phyloP scores from a whole-genome alignment of 805 yeast species.

The Myxozyma geophila region DNA sequence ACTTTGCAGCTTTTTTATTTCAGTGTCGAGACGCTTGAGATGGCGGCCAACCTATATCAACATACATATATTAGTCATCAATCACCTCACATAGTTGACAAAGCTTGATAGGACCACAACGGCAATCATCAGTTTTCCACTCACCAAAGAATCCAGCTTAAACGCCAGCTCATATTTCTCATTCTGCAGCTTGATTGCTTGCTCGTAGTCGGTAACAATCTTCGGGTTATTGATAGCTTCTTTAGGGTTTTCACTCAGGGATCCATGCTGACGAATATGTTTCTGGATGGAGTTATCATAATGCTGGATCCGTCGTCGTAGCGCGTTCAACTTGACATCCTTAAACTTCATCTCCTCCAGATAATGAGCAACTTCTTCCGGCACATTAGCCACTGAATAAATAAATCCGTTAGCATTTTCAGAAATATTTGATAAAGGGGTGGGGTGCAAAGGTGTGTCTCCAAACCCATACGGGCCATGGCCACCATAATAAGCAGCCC shows the following conservation, averaged over 20 bases:
- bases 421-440: not conserved
- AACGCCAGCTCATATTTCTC: constrained; percentile 81
- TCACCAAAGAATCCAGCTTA: constrained; percentile 62
- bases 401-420: not conserved
- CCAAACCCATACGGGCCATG: not conserved
- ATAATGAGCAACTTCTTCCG: constrained; percentile 80
- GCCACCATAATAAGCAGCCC: not conserved
- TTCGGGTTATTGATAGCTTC: constrained; percentile 69
- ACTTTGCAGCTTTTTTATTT: constrained; percentile 71
- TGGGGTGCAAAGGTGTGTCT: constrained; percentile 8
- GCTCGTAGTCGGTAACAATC: constrained; percentile 68
- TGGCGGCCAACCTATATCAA: constrained; percentile 66
- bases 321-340: constrained; percentile 69
- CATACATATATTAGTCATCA: constrained; percentile 9
- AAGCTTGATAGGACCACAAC: not conserved
- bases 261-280: constrained; percentile 80
- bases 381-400: constrained; percentile 67
- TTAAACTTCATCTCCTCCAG: constrained; percentile 75
- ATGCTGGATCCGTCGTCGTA: constrained; percentile 65
- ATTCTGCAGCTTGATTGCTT: constrained; percentile 65
- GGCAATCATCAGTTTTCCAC: not conserved
- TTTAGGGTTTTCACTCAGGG: constrained; percentile 77
- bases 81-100: not conserved
- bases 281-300: constrained; percentile 83
- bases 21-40: constrained; percentile 70